Base-by-base conservation (phyloP, 2,329 filamentous ascomycete genomes). In the Sclerotinia spermophila region DNA sequence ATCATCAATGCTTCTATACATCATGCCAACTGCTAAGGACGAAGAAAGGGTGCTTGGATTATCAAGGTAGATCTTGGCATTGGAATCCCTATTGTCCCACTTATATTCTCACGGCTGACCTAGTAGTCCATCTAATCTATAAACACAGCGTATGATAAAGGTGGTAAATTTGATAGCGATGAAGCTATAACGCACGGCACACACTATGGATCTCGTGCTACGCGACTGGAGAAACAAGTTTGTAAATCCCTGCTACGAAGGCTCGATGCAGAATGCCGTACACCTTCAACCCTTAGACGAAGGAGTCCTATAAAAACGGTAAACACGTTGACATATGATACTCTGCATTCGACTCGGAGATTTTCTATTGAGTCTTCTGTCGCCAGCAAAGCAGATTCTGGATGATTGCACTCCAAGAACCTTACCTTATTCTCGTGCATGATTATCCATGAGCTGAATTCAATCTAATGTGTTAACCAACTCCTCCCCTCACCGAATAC, bases 101-200 rank as follows among this genome's bases (percentile, higher is more conserved):
- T 66, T 40, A 53, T 30, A 21, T n/a, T 48, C 45, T 40, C 62
- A 30, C 62, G 45, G 45, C n/a, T 66, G 62, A 66, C 35, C 62
- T 38, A 53, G 62, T 38, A 45, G 35, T 53, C 45, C 62, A 53
- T 53, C 33, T 66, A 33, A 66, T 66, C 62, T 66, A 66, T n/a
- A 66, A 38, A 27, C 45, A 66, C 45, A 66, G 45, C 62, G 62
- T 66, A 45, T 45, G 35, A 53, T 66, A 53, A 53, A 66, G 62
- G 55, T 66, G 62, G 62, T 66, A 66, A 66, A 66, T 35, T 66
- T 66, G n/a, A 66, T 45, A 66, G 30, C 62, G 62, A 66, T 66
- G 62, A 53, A 24, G 40, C 27, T 69, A n/a, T 35, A 48, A 24
- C n/a, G 48, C 55, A 38, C 55, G n/a, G 13, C 8, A 69, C 27